Percentiles rank a stretch among this genome's conserved stretches.
These are phyloP conservation scores for Sarcomyxa edulis DNA, from an alignment of 768 basidiomycete genomes.

Conservation along the genomic window DNA sequence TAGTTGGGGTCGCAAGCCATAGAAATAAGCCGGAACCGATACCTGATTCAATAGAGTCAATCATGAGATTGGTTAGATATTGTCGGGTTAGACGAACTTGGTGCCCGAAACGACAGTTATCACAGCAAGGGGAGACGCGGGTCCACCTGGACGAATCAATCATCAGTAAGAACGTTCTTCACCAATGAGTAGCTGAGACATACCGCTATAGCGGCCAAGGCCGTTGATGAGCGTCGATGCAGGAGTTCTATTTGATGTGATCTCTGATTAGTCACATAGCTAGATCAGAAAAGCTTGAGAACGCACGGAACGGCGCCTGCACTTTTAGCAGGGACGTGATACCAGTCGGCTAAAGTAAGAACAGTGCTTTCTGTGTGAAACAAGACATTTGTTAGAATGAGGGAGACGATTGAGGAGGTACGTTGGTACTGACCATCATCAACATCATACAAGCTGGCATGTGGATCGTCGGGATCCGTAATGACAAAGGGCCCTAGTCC, in stretches of 20 bases:
- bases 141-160: no score
- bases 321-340: constrained; percentile 2
- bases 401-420: background rate
- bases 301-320: background rate
- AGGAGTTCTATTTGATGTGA: background rate
- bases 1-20: constrained; percentile 26
- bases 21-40: constrained; percentile 26
- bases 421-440: no score
- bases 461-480: constrained; percentile 1
- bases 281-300: background rate
- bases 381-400: background rate
- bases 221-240: constrained; percentile 5
- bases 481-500: constrained; percentile 1
- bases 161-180: no score
- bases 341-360: constrained; percentile 1
- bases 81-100: no score
- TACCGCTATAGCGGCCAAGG: background rate
- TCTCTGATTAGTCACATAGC: background rate
- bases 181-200: no score
- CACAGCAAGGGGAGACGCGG: background rate
- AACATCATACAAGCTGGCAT: no score
- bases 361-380: background rate
- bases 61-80: no score
- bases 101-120: constrained; percentile 1
- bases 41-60: no score